Base-by-base conservation (phyloP, 129 eudicot genomes). In the Logfia minima region DNA sequence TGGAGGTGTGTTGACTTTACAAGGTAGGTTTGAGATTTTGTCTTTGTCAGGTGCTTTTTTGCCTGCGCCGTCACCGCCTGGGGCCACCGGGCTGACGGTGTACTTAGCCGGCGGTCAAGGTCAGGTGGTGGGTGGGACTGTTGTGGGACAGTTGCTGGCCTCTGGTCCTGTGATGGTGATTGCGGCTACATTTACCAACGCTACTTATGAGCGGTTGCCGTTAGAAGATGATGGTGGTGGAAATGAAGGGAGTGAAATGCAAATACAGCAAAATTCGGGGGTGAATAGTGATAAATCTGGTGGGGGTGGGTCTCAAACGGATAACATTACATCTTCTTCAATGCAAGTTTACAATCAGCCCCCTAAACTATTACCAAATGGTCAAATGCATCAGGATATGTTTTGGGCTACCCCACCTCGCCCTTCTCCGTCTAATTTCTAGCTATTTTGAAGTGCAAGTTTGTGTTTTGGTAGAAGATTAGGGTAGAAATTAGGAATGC, bases 31-130 rank as follows among this genome's bases (percentile, higher is more conserved):
- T 19, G 97, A 91, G 79, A 88, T 91, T n/a, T 31, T 91, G 55
- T 88, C 93, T 0, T 31, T 91, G 0, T 86, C 93, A 0, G 97
- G 97, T 8, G 91, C 97, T 10, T 88, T 86, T 52, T 62, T 91
- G 59, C 97, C 97, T 0, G 78, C 91, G 0, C 93, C 97, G 0
- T 83, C 93, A 0, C 93, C 91, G 18, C 90, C 91, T 0, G 91
- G 89, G 2, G 93, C 97, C 4, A 88, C 89, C 2, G 88, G 97
- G n/a, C 48, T 91, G 72, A 88, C 97, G 2, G 91, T 91, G 72
- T 91, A 91, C 72, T 45, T 91, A 22, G 91, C 93, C 0, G 97
- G 97, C 1, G 88, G 93, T 19, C 91, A 88, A 71, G 97, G 97
- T 72, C 97, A 91, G 85, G 91, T 91, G 0, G 88, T 91, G 28